Base-by-base conservation (phyloP, 1,139 yeast species). In the Scheffersomyces segobiensis region DNA sequence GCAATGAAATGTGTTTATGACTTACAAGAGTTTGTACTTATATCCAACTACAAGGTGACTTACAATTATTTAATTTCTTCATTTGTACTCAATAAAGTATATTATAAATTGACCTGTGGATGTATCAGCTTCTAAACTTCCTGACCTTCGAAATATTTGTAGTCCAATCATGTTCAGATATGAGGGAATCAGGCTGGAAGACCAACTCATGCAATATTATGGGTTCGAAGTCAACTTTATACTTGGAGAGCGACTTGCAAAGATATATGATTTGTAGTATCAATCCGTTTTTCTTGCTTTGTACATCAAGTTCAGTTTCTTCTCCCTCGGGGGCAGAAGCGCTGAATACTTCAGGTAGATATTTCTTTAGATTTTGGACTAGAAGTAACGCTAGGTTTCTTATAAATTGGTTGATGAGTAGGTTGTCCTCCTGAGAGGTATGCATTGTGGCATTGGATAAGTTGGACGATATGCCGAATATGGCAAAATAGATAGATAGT, bases 251-350 rank as follows among this genome's bases (percentile, higher is more conserved):
- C 7, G 95, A 88, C 65, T 87, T 90, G 47, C 95, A 87, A 59
- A 95, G 86, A 71, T 91, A 91, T 1, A 90, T 85, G 52, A 91
- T 74, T 70, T 91, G 97, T 20, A 91, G 73, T 62, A 90, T 80
- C 42, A 91, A 72, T 3, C 92, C 88, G 58, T 88, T 88, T 48
- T 84, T 78, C 51, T 82, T 80, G 19, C 82, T 78, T 22, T 76
- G 72, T 49, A 70, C 49, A 75, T 83, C 67, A 73, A 71, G 52
- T 70, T 76, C 63, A 69, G 77, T 79, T n/a, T 64, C 65, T 7
- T 63, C 67, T 5, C 57, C 57, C 2, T 53, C 58, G 4, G 58
- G 60, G 2, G 69, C 60, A 10, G 53, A 19, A 32, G 14, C 5
- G 17, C 42, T 32, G 19, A 60, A 20, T 1, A 71, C 57, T 24